Conservation (phyloP, 2,329 filamentous ascomycete genomes). For the Cadophora luteo-olivacea region DNA sequence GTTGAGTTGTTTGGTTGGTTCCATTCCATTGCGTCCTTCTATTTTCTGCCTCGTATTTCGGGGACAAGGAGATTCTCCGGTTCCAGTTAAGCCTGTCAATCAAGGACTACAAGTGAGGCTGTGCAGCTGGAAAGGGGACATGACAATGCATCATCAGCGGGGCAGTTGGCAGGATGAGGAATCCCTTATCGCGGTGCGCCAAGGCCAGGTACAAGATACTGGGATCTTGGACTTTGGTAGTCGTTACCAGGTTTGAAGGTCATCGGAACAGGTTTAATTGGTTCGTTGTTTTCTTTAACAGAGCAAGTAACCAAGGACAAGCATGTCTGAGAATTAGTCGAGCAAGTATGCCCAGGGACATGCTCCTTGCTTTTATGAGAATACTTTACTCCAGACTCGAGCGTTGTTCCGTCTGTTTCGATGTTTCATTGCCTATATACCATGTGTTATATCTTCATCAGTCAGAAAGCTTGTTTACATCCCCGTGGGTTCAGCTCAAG, state of each 20-base stretch:
- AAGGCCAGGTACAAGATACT: conserved; percentile 15
- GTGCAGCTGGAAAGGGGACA: background rate
- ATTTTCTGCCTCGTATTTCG: conserved; percentile 14
- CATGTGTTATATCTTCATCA: background rate
- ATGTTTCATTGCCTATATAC: background rate
- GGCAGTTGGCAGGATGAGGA: background rate
- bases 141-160: conserved; percentile 3
- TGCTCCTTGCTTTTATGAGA: background rate
- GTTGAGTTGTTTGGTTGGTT: background rate
- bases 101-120: background rate
- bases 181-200: background rate
- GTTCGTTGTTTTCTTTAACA: background rate
- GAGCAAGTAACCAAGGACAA: background rate
- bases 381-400: background rate
- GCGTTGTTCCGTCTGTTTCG: background rate
- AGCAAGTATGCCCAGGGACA: background rate
- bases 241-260: conserved; percentile 3
- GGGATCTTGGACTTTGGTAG: background rate
- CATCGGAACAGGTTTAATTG: conserved; percentile 4
- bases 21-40: background rate
- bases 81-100: background rate
- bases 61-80: background rate
- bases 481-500: background rate
- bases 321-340: background rate
- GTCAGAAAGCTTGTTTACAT: background rate